Conservation (phyloP, 257 asterid genomes). For the Henckelia pumila region DNA sequence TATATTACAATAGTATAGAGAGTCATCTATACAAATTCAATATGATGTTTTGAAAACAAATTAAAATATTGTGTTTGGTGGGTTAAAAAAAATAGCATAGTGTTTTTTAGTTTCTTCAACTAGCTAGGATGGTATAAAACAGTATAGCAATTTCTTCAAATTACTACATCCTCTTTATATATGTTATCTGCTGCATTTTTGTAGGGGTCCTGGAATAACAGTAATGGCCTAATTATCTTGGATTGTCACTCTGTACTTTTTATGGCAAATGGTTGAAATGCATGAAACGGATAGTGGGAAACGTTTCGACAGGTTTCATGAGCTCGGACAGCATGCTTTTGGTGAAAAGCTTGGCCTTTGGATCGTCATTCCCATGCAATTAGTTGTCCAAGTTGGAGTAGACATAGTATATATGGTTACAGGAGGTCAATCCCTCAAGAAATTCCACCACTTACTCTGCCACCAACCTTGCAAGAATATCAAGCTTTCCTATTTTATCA, state of each 20-base stretch:
- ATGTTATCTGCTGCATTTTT: not conserved
- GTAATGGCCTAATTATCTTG: slow-evolving; percentile 30
- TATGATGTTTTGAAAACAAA: too few relatives aligned
- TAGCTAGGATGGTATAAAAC: too few relatives aligned
- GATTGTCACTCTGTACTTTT: slow-evolving; percentile 32
- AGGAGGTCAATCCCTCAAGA: slow-evolving; percentile 30
- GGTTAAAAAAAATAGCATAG: too few relatives aligned
- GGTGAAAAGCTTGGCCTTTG: slow-evolving; percentile 35
- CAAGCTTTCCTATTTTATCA: slow-evolving; percentile 30
- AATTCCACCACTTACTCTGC: slow-evolving; percentile 26
- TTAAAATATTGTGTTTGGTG: too few relatives aligned
- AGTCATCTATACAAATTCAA: too few relatives aligned
- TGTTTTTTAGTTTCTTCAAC: too few relatives aligned
- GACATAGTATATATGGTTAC: slow-evolving; percentile 40
- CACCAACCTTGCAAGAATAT: slow-evolving; percentile 18
- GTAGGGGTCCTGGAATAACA: slow-evolving; percentile 21
- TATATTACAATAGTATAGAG: too few relatives aligned
- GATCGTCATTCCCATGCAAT: slow-evolving; percentile 39
- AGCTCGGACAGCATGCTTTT: slow-evolving; percentile 38
- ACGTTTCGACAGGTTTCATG: slow-evolving; percentile 39
- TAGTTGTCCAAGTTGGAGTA: slow-evolving; percentile 32
- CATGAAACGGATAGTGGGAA: slow-evolving; percentile 34
- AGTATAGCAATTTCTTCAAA: too few relatives aligned
- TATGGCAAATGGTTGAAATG: slow-evolving; percentile 48
- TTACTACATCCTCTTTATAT: too few relatives aligned